phyloP scores from a whole-genome alignment of 495 filamentous ascomycete genomes.

The Aspergillus baeticus region DNA sequence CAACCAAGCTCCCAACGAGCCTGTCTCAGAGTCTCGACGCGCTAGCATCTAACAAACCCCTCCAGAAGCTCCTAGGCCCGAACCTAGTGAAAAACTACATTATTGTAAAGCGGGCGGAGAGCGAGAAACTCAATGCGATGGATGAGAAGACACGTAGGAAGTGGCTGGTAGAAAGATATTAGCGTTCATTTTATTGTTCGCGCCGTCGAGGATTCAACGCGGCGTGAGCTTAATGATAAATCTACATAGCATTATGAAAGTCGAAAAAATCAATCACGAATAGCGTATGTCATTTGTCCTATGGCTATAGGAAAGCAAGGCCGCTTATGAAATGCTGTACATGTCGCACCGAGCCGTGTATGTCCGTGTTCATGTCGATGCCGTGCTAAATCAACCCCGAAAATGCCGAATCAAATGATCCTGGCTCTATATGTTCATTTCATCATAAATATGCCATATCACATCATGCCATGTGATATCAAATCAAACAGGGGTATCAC shows the following conservation, averaged over 20 bases:
- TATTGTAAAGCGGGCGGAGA: constrained; percentile 56
- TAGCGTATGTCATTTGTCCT: too few relatives aligned
- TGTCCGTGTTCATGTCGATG: too few relatives aligned
- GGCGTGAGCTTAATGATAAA: too few relatives aligned
- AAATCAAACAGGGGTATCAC: constrained; percentile 17
- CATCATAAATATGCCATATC: neutral
- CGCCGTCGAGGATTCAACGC: too few relatives aligned
- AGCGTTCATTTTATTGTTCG: too few relatives aligned
- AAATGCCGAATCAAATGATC: neutral
- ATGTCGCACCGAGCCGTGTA: too few relatives aligned
- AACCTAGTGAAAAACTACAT: constrained; percentile 59
- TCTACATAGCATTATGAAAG: too few relatives aligned
- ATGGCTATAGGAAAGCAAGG: too few relatives aligned
- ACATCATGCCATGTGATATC: neutral
- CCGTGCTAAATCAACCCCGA: neutral
- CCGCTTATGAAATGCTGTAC: too few relatives aligned
- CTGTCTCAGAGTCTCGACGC: constrained; percentile 30
- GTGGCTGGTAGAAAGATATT: constrained; percentile 62
- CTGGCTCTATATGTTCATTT: too few relatives aligned
- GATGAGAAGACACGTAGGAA: constrained; percentile 46
- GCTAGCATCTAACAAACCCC: constrained; percentile 21
- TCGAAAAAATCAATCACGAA: too few relatives aligned
- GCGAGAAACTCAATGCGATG: constrained; percentile 47
- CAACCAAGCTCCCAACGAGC: constrained; percentile 37
- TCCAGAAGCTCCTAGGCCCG: constrained; percentile 43